Conservation (phyloP, 2,329 filamentous ascomycete genomes). For the Scleromitrula shiraiana region DNA sequence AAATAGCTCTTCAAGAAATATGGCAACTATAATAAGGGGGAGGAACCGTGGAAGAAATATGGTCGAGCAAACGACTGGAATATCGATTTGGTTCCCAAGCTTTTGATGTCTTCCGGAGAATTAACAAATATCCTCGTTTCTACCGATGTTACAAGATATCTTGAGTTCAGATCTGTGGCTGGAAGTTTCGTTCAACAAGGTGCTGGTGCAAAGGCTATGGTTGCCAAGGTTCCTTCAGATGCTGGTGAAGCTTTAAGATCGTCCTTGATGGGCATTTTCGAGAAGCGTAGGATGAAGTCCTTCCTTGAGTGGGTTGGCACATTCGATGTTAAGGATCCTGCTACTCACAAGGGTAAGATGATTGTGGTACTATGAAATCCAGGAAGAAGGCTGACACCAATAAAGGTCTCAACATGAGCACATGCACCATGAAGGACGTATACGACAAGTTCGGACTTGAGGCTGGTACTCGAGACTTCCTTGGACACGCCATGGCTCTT, state of each 20-base stretch:
- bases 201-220: constrained; percentile 70
- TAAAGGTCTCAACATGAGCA: constrained; percentile 69
- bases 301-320: constrained; percentile 93
- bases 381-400: constrained; percentile 18
- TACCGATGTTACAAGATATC: constrained; percentile 81
- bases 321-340: constrained; percentile 73
- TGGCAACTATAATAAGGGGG: constrained; percentile 68
- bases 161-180: constrained; percentile 90
- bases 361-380: background rate
- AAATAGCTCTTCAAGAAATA: constrained; percentile 90
- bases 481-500: constrained; percentile 96
- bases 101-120: constrained; percentile 97
- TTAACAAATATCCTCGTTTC: constrained; percentile 97
- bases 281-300: constrained; percentile 94
- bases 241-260: constrained; percentile 84
- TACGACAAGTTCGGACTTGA: constrained; percentile 98
- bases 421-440: constrained; percentile 91
- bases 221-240: constrained; percentile 95
- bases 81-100: constrained; percentile 96
- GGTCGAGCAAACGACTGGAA: constrained; percentile 98
- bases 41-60: constrained; percentile 97
- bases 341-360: constrained; percentile 76
- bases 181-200: constrained; percentile 96
- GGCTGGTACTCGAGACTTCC: constrained; percentile 81
- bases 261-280: constrained; percentile 92